phyloP scores from a whole-genome alignment of 2,329 filamentous ascomycete species.

The Fusarium tricinctum region DNA sequence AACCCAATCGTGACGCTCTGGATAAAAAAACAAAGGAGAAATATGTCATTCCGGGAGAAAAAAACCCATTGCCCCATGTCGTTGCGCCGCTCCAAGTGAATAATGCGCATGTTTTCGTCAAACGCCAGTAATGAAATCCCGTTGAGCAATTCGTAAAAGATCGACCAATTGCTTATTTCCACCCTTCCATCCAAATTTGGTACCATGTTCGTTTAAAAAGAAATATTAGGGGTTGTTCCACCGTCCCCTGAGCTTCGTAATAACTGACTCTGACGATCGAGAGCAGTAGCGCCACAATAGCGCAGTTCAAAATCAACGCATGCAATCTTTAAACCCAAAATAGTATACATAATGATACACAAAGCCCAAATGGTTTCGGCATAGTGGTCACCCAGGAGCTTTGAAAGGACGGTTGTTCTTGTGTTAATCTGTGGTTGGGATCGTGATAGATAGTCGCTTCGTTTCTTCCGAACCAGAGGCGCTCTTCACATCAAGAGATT shows the following conservation, averaged over 20 bases:
- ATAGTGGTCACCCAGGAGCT: background rate
- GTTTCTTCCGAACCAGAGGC: constrained; percentile 43
- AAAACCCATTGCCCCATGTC: constrained; percentile 27
- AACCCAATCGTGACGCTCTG: constrained; percentile 46
- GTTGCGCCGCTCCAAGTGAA: constrained; percentile 39
- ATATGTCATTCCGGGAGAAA: constrained; percentile 27
- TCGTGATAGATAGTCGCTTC: constrained; percentile 51
- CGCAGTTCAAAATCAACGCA: constrained; percentile 27
- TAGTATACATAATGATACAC: constrained; percentile 47
- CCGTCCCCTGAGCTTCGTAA: constrained; percentile 16
- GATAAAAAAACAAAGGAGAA: constrained; percentile 35
- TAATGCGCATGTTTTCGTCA: constrained; percentile 34
- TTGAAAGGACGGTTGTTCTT: constrained; percentile 17
- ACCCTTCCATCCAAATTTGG: constrained; percentile 22
- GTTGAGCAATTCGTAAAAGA: constrained; percentile 11
- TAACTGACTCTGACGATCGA: constrained; percentile 7
- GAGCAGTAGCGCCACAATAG: constrained; percentile 8
- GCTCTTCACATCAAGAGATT: constrained; percentile 50
- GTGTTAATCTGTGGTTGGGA: constrained; percentile 41
- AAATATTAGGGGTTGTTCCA: constrained; percentile 10
- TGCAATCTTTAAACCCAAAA: constrained; percentile 35
- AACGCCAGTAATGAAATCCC: constrained; percentile 36
- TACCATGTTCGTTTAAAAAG: constrained; percentile 30
- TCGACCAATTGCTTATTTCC: constrained; percentile 20
- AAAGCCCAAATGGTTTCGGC: constrained; percentile 13